phyloP scores from a whole-genome alignment of 2,329 filamentous ascomycete genomes.

The Myriangium duriaei region DNA sequence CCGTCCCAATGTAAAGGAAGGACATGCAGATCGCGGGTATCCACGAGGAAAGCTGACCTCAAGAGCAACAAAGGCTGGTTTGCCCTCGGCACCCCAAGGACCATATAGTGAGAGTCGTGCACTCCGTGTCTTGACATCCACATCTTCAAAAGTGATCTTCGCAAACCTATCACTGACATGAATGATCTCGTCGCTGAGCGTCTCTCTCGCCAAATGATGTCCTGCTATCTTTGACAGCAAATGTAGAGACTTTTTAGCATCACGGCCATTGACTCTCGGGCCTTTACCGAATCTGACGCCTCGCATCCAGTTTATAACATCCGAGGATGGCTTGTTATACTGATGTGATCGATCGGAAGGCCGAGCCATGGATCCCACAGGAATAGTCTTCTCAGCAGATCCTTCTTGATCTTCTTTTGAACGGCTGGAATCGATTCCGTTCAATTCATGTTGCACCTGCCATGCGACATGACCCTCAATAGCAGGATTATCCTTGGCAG shows the following conservation, averaged over 20 bases:
- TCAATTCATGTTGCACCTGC: slow-evolving; percentile 1
- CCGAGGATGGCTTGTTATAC: slow-evolving; percentile 35
- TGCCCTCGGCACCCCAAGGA: slow-evolving; percentile 44
- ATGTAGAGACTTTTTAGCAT: slow-evolving; percentile 8
- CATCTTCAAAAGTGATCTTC: slow-evolving; percentile 47
- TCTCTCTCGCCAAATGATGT: slow-evolving; percentile 28
- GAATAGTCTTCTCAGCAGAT: neutral
- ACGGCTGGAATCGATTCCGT: neutral
- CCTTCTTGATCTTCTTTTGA: neutral
- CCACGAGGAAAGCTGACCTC: slow-evolving; percentile 45
- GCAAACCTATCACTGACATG: slow-evolving; percentile 48
- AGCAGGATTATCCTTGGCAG: slow-evolving; percentile 15
- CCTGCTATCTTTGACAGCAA: slow-evolving; percentile 10
- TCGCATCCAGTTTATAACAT: slow-evolving; percentile 52
- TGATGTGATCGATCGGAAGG: slow-evolving; percentile 16
- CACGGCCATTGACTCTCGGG: slow-evolving; percentile 10
- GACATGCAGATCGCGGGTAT: slow-evolving; percentile 41
- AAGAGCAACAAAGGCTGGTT: slow-evolving; percentile 42
- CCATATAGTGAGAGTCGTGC: slow-evolving; percentile 46
- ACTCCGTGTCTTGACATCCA: slow-evolving; percentile 42
- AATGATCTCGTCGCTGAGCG: slow-evolving; percentile 48
- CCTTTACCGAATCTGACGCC: slow-evolving; percentile 47
- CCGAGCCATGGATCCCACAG: slow-evolving; percentile 1
- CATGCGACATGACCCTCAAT: neutral
- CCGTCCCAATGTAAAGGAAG: slow-evolving; percentile 43